Evolutionary conservation across 305 asterid species (phyloP).

Genomic region (Fraxinus baroniana): DNA sequence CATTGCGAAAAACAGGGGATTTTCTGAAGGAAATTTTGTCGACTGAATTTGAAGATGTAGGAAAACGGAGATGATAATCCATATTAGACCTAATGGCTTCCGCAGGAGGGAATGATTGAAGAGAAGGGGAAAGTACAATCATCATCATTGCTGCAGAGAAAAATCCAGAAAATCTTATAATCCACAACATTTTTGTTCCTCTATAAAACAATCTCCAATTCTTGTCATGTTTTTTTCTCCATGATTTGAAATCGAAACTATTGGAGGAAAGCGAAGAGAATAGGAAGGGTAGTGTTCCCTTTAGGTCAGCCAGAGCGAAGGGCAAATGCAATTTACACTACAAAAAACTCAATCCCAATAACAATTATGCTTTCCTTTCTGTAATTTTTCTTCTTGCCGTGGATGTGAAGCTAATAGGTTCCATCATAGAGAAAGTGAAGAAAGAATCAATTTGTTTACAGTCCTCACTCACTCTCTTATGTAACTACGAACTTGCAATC

Average conservation of each 20-base stretch:
- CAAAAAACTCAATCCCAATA: conserved; percentile 26
- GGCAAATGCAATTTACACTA: neutral
- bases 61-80: conserved; percentile 43
- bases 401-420: conserved; percentile 41
- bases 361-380: conserved; percentile 42
- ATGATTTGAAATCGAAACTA: conserved; percentile 35
- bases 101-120: conserved; percentile 90
- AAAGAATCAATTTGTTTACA: conserved; percentile 33
- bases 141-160: conserved; percentile 69
- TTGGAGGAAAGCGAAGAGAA: conserved; percentile 37
- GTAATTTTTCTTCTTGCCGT: conserved; percentile 32
- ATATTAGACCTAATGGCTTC: conserved; percentile 77
- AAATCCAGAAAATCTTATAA: conserved; percentile 67
- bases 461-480: conserved; percentile 32
- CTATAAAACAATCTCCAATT: conserved; percentile 19
- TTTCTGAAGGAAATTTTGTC: conserved; percentile 54
- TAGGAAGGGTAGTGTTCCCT: conserved; percentile 71
- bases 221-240: conserved; percentile 28
- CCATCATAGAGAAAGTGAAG: conserved; percentile 32
- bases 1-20: conserved; percentile 69
- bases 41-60: conserved; percentile 15
- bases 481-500: neutral
- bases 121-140: conserved; percentile 74
- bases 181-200: conserved; percentile 68
- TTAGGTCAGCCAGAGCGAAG: conserved; percentile 61